Percentiles rank a stretch among this genome's conserved stretches.
Evolutionary conservation across 2,329 filamentous ascomycete genomes (phyloP).

Genomic region (Nigrograna mackinnonii): DNA sequence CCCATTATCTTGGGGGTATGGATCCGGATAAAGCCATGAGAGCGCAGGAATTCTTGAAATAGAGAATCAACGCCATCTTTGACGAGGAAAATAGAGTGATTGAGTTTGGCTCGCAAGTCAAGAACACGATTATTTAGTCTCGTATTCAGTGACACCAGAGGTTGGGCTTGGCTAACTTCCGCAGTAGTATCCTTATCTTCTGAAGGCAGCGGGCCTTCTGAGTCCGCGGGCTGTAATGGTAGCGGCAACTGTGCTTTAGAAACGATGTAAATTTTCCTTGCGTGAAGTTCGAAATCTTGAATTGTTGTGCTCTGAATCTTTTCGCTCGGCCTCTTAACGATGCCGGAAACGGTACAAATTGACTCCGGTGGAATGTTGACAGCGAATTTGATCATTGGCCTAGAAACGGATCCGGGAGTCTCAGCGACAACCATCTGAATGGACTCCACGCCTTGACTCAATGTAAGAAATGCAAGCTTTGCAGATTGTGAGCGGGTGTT

Average conservation of each 20-base stretch:
- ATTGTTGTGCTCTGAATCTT: slow-evolving; percentile 88
- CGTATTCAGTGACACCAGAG: slow-evolving; percentile 79
- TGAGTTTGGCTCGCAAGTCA: slow-evolving; percentile 88
- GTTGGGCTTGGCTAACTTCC: slow-evolving; percentile 59
- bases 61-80: slow-evolving; percentile 68
- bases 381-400: slow-evolving; percentile 95
- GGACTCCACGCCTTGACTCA: slow-evolving; percentile 74
- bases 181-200: slow-evolving; percentile 54
- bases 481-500: slow-evolving; percentile 87
- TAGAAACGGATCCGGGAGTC: slow-evolving; percentile 64
- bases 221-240: slow-evolving; percentile 62
- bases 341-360: slow-evolving; percentile 79
- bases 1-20: slow-evolving; percentile 89
- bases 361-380: slow-evolving; percentile 76
- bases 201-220: slow-evolving; percentile 54
- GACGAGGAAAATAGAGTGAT: slow-evolving; percentile 82
- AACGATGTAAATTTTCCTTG: slow-evolving; percentile 81
- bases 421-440: slow-evolving; percentile 81
- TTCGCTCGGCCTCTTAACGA: slow-evolving; percentile 79
- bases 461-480: slow-evolving; percentile 88
- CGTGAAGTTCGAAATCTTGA: slow-evolving; percentile 80
- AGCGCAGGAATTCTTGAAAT: slow-evolving; percentile 78
- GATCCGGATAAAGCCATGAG: slow-evolving; percentile 77
- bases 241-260: slow-evolving; percentile 64
- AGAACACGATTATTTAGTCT: slow-evolving; percentile 90